phyloP scores from a whole-genome alignment of 352 stramenopile species.

The Phytophthora agathidicida region DNA sequence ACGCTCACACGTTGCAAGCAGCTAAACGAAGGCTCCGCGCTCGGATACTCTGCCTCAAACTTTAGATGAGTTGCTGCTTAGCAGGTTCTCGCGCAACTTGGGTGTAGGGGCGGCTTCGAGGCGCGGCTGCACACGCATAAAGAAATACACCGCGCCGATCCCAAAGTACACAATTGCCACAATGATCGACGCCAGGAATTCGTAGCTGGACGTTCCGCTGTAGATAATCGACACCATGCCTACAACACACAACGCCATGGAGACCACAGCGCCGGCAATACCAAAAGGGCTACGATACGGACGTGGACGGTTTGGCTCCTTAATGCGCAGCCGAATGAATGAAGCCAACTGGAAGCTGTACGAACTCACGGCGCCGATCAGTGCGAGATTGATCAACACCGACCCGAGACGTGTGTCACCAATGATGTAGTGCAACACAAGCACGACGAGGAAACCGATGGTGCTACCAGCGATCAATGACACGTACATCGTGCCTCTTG shows the following conservation, averaged over 20 bases:
- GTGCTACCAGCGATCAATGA: slow-evolving; percentile 55
- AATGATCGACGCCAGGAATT: slow-evolving; percentile 68
- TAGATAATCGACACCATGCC: slow-evolving; percentile 74
- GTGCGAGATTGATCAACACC: slow-evolving; percentile 72
- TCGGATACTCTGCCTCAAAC: too few relatives aligned
- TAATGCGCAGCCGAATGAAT: slow-evolving; percentile 62
- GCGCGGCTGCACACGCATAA: slow-evolving; percentile 42
- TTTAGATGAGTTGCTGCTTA: slow-evolving; percentile 36
- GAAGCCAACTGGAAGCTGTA: slow-evolving; percentile 61
- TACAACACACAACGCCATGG: slow-evolving; percentile 47
- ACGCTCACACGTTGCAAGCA: slow-evolving; percentile 36
- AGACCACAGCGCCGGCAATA: slow-evolving; percentile 48
- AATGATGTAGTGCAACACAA: slow-evolving; percentile 66
- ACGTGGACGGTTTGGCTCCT: slow-evolving; percentile 51
- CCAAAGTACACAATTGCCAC: slow-evolving; percentile 61
- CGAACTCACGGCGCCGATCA: slow-evolving; percentile 72
- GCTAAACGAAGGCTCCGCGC: neutral
- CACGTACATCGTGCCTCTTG: slow-evolving; percentile 55
- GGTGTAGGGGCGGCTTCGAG: slow-evolving; percentile 31
- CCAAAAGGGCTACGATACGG: slow-evolving; percentile 68
- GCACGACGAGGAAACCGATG: slow-evolving; percentile 49
- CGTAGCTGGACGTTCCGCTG: slow-evolving; percentile 54
- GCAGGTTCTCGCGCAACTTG: slow-evolving; percentile 53
- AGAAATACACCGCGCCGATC: slow-evolving; percentile 53
- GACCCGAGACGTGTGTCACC: slow-evolving; percentile 61